Conservation (phyloP, 257 asterid genomes). For the Solanum bukasovii region DNA sequence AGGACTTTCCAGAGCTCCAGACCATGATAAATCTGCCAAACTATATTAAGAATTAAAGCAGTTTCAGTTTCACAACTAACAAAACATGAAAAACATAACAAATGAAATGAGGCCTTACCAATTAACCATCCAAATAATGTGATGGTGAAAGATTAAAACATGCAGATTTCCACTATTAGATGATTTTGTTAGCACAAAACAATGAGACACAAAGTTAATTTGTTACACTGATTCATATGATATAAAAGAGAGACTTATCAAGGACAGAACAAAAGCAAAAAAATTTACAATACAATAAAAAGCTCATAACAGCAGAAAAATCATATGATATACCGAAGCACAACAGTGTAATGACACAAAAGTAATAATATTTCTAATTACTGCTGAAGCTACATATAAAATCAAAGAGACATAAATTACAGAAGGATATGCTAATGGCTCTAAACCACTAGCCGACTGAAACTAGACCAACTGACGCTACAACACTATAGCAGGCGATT, state of each 20-base stretch:
- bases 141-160: not conserved
- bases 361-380: not conserved
- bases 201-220: not conserved
- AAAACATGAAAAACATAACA: not conserved
- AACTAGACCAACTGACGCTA: not conserved
- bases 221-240: not conserved
- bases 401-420: not conserved
- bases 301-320: not conserved
- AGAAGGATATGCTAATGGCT: not conserved
- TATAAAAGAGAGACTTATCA: not conserved
- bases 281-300: not conserved
- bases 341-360: not conserved
- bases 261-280: not conserved
- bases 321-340: not conserved
- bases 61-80: not conserved
- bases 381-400: not conserved
- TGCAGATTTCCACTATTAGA: not conserved
- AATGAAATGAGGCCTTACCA: not conserved
- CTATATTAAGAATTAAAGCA: not conserved
- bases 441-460: not conserved
- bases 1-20: not conserved
- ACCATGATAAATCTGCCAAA: not conserved
- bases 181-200: not conserved
- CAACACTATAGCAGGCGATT: not conserved
- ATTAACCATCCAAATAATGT: not conserved